Evolutionary conservation across 2,329 filamentous ascomycete genomes (phyloP).

Genomic region (Gliomastix tumulicola): DNA sequence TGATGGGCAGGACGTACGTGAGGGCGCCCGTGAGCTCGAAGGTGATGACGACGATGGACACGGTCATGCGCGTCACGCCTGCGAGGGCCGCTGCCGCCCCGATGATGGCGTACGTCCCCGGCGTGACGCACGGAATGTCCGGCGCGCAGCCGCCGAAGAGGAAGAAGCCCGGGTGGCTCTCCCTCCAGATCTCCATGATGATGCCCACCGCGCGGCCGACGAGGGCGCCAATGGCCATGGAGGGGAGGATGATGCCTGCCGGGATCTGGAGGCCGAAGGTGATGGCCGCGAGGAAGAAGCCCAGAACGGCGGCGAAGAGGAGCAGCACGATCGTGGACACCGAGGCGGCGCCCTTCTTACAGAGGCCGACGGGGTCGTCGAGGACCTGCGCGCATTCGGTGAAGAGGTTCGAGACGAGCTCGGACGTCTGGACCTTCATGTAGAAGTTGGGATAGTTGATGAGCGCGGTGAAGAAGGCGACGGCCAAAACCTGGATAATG

Average conservation of each 20-base stretch:
- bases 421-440: conserved; percentile 86
- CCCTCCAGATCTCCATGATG: conserved; percentile 81
- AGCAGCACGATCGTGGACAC: conserved; percentile 77
- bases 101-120: conserved; percentile 93
- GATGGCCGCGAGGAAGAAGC: conserved; percentile 76
- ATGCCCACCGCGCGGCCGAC: conserved; percentile 86
- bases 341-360: conserved; percentile 78
- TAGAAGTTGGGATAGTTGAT: conserved; percentile 96
- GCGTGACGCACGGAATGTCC: conserved; percentile 81
- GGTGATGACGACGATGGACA: conserved; percentile 98
- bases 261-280: conserved; percentile 94
- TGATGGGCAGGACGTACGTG: conserved; percentile 94
- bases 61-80: conserved; percentile 91
- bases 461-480: conserved; percentile 75
- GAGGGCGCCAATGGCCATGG: conserved; percentile 90
- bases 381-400: conserved; percentile 77
- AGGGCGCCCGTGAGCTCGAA: conserved; percentile 96
- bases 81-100: conserved; percentile 91
- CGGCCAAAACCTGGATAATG: conserved; percentile 69
- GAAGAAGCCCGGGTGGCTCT: conserved; percentile 68
- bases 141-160: conserved; percentile 76
- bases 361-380: conserved; percentile 85
- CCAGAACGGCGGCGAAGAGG: conserved; percentile 73
- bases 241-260: conserved; percentile 90
- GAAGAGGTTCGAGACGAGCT: conserved; percentile 88